Base-by-base conservation (phyloP, 2,329 filamentous ascomycete species). In the Cercospora citrullina region DNA sequence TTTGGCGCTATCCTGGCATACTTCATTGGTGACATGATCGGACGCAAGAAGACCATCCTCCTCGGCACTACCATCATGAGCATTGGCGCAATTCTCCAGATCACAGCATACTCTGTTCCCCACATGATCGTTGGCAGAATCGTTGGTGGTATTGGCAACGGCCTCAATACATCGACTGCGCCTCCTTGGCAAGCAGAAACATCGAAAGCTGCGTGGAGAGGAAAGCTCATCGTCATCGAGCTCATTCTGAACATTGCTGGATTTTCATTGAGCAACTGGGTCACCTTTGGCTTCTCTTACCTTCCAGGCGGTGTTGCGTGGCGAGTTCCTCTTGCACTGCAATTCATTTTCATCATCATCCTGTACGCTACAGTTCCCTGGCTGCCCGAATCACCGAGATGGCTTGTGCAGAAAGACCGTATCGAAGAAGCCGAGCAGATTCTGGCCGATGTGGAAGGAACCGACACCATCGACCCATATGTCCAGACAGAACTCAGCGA, bases 121-220 rank as follows among this genome's bases (percentile, higher is more conserved):
- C 73, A 75, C 23, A 85, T 86, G 81, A 83, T 86, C 65, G 81
- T 84, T 21, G 84, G 84, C 16, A 64, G 83, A 16, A 80, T 85
- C 59, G 72, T 82, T 16, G 78, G 79, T 4, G 83, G 84, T 8
- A 80, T 85, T 9, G 84, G 84, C 1, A 85, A 85, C 67, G 84
- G 84, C 12, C 79, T 86, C 63, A 85, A 85, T 67, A 85, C 83
- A 0, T 68, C 68, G 1, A 73, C 72, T 8, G 83, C 82, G 6
- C 83, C 82, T 4, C 79, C 85, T 3, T 86, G 84, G 83, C 83
- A 81, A 73, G 81, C 82, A 4, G 84, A 86, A 70, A 85, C 83
- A 0, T 81, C 81, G 1, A 81, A 80, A 57, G 75, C 79, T 10
- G 75, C 77, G 31, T 81, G 80, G 80, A 75, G 77, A 60, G 76